Percentiles rank a stretch among this genome's conserved stretches.
Conservation (phyloP, 441 rosid genomes). For the Populus hybrid region DNA sequence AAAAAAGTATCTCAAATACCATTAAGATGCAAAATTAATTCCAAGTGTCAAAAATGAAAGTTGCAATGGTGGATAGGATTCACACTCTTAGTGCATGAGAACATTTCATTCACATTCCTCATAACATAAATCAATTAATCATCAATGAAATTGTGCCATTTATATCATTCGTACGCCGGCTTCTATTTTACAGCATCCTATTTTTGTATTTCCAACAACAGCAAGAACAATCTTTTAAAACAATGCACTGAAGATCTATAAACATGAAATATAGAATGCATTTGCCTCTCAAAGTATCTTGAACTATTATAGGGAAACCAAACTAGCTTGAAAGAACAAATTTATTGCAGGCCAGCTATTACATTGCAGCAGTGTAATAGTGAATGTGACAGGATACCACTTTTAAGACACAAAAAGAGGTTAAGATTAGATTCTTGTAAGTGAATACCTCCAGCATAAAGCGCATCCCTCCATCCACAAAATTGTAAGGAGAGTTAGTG, state of each 20-base stretch:
- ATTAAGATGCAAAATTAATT: background rate
- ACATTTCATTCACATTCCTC: background rate
- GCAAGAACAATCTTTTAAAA: background rate
- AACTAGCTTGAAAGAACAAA: background rate
- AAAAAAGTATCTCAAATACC: background rate
- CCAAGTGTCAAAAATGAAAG: background rate
- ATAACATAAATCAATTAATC: background rate
- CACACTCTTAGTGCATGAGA: background rate
- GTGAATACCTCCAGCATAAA: constrained; percentile 82
- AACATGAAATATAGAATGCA: background rate
- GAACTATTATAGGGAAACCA: background rate
- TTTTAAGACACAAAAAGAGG: background rate
- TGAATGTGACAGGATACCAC: background rate
- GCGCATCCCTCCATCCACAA: constrained; percentile 96
- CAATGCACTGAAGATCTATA: background rate
- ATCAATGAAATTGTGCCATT: background rate
- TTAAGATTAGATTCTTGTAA: background rate
- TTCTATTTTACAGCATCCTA: background rate
- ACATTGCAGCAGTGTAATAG: background rate
- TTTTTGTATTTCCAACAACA: background rate
- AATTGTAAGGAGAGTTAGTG: constrained; percentile 93
- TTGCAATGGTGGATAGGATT: background rate
- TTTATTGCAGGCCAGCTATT: background rate
- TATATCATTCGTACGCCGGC: background rate
- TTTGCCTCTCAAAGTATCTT: background rate